Evolutionary conservation across 192 early-diverging fungal species (phyloP).

Genomic region (Coemansia sp.): DNA sequence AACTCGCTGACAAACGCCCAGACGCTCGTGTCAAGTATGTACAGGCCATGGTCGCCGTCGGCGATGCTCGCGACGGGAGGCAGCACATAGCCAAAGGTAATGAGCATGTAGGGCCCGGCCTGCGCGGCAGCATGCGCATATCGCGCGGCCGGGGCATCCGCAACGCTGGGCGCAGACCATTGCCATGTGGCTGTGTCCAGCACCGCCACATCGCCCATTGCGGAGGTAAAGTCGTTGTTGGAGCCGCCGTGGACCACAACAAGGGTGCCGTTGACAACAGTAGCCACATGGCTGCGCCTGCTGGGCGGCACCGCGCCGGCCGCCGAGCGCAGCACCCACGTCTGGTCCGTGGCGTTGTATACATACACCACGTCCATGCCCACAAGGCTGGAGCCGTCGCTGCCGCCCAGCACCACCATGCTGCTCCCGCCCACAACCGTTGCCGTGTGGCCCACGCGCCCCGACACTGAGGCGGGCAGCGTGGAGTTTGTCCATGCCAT

Average conservation of each 20-base stretch:
- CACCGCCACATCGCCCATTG: slow-evolving; percentile 50
- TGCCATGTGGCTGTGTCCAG: slow-evolving; percentile 51
- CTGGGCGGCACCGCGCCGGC: slow-evolving; percentile 23
- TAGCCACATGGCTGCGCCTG: slow-evolving; percentile 44
- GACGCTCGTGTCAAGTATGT: slow-evolving; percentile 42
- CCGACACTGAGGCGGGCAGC: slow-evolving; percentile 33
- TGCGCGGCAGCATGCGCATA: slow-evolving; percentile 46
- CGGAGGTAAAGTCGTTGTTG: slow-evolving; percentile 23
- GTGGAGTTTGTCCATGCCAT: slow-evolving; percentile 47
- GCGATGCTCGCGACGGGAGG: slow-evolving; percentile 2
- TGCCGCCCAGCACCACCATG: slow-evolving; percentile 56
- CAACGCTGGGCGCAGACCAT: slow-evolving; percentile 28
- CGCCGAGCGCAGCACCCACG: slow-evolving; percentile 32
- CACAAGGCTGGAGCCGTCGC: slow-evolving; percentile 21
- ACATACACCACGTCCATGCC: slow-evolving; percentile 31
- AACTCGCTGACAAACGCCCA: slow-evolving; percentile 46
- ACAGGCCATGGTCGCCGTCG: slow-evolving; percentile 30
- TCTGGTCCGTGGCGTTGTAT: slow-evolving; percentile 29
- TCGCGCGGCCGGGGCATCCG: slow-evolving; percentile 24
- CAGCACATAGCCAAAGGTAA: slow-evolving; percentile 36
- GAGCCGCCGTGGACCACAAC: slow-evolving; percentile 54
- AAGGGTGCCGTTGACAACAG: slow-evolving; percentile 30
- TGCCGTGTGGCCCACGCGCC: slow-evolving; percentile 43
- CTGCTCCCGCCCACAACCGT: slow-evolving; percentile 23
- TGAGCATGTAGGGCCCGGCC: slow-evolving; percentile 49